phyloP scores from a whole-genome alignment of 2,329 filamentous ascomycete species.

The Fusarium secorum region DNA sequence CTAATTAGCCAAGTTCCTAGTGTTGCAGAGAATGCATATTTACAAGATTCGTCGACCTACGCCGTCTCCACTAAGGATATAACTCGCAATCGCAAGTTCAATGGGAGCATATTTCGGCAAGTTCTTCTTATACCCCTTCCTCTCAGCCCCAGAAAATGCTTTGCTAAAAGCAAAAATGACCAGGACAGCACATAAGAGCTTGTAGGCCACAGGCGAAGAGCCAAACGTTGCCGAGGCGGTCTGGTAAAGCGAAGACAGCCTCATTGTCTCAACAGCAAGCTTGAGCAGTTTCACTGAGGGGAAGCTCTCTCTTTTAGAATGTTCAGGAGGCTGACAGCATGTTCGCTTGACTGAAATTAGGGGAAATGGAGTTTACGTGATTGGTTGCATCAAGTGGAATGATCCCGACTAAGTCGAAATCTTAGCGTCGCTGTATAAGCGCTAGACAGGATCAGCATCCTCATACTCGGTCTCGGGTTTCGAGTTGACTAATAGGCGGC shows the following conservation, averaged over 20 bases:
- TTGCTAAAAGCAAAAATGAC: not conserved
- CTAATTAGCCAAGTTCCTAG: not conserved
- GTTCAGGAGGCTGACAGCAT: not conserved
- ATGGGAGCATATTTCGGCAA: conserved; percentile 15
- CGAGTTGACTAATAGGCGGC: not conserved
- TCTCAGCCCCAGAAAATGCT: not conserved
- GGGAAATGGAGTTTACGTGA: not conserved
- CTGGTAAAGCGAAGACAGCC: not conserved
- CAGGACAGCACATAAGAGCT: not conserved
- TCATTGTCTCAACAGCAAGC: not conserved
- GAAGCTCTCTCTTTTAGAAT: not conserved
- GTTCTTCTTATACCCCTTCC: not conserved
- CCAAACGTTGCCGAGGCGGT: not conserved
- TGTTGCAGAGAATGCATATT: not conserved
- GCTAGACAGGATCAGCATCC: not conserved
- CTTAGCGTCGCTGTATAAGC: conserved; percentile 3
- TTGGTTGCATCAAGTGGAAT: not conserved
- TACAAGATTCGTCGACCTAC: conserved; percentile 23
- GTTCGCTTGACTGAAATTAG: not conserved
- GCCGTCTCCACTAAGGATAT: conserved; percentile 19
- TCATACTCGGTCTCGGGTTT: not conserved
- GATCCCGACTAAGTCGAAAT: not conserved
- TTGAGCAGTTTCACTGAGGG: not conserved
- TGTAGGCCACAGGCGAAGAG: not conserved
- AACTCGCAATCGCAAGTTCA: conserved; percentile 22